phyloP scores from a whole-genome alignment of 768 basidiomycete genomes.

The Mrakia blollopis region DNA sequence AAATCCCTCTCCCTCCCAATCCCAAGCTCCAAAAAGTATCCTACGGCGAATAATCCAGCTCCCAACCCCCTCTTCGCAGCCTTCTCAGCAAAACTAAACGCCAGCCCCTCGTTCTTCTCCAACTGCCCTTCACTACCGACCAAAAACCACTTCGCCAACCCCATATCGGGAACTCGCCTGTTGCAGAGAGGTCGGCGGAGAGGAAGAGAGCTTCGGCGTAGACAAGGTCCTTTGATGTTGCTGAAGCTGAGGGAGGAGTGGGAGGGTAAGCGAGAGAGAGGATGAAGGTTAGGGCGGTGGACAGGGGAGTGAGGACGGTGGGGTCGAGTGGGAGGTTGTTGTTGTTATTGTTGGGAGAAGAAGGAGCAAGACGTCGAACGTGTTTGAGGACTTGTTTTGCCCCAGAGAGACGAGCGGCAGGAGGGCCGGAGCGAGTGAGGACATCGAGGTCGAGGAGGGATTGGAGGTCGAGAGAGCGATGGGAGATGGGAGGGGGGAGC shows the following conservation, averaged over 20 bases:
- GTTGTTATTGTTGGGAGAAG: neutral
- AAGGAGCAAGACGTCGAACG: neutral
- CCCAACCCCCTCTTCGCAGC: constrained; percentile 60
- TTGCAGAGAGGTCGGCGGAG: constrained; percentile 66
- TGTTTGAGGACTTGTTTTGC: neutral
- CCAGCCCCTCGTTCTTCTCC: constrained; percentile 80
- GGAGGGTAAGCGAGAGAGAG: constrained; percentile 51
- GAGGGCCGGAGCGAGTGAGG: neutral
- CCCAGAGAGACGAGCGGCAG: neutral
- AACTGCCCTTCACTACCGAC: constrained; percentile 73
- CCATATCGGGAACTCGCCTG: constrained; percentile 72
- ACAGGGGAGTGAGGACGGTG: constrained; percentile 56
- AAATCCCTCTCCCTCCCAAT: constrained; percentile 59
- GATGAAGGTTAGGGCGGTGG: constrained; percentile 58
- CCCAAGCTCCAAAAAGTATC: constrained; percentile 90
- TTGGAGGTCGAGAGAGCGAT: neutral
- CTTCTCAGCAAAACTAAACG: constrained; percentile 85
- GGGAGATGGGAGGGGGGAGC: neutral
- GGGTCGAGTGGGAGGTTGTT: constrained; percentile 48
- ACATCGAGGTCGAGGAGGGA: neutral
- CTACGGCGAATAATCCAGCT: constrained; percentile 89
- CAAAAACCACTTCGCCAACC: constrained; percentile 92
- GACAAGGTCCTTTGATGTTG: constrained; percentile 48
- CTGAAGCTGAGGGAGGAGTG: constrained; percentile 39
- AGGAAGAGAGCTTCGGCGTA: constrained; percentile 70